Conservation (phyloP, 78 protist species). For the Neovahlkampfia damariscottae region DNA sequence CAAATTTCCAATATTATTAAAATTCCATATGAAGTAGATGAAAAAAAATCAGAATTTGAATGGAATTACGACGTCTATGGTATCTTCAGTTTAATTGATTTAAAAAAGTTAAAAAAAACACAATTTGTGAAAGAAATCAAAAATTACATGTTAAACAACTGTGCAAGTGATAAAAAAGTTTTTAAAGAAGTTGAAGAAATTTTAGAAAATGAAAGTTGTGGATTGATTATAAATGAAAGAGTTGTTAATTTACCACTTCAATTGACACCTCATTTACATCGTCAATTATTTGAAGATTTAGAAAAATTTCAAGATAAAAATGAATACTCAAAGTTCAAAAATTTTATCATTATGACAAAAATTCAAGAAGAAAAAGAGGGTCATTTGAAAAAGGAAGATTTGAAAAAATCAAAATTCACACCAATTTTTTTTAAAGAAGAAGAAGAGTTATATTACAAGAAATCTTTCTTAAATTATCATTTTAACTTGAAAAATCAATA, state of each 20-base stretch:
- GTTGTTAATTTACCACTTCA: not conserved
- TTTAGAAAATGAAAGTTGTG: not conserved
- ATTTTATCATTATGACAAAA: not conserved
- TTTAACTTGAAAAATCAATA: not conserved
- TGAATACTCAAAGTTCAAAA: not conserved
- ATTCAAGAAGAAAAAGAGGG: not conserved
- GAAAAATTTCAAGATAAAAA: not conserved
- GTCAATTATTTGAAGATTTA: not conserved
- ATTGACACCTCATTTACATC: not conserved
- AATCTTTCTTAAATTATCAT: not conserved
- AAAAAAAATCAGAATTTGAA: not conserved
- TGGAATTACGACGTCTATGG: conserved; percentile 1
- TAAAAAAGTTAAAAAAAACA: not conserved
- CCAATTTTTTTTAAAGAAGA: not conserved
- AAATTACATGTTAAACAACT: not conserved
- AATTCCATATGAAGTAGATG: not conserved
- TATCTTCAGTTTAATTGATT: not conserved
- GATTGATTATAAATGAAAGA: not conserved
- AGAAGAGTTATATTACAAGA: not conserved
- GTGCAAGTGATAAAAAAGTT: too few species aligned
- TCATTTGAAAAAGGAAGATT: not conserved
- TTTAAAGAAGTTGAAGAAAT: too few species aligned
- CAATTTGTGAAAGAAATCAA: not conserved
- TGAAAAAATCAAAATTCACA: not conserved
- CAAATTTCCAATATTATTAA: not conserved